These are phyloP conservation scores for Suillus discolor DNA, from an alignment of 768 basidiomycete species.

Conservation along the genomic window DNA sequence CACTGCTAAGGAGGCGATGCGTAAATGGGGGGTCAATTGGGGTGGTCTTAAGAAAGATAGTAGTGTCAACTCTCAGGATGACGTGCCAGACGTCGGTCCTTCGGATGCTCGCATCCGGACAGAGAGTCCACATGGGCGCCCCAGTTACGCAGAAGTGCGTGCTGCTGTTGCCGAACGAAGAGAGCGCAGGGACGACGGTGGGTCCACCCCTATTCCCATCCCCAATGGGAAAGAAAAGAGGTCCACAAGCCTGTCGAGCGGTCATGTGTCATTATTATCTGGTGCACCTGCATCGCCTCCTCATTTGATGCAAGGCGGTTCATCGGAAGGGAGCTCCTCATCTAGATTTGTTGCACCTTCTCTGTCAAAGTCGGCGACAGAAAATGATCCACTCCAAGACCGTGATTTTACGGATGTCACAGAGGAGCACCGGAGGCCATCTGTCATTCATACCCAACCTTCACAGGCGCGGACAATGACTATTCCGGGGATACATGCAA, in stretches of 20 bases:
- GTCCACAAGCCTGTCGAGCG: constrained; percentile 29
- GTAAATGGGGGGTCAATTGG: constrained; percentile 92
- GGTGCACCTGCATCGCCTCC: constrained; percentile 28
- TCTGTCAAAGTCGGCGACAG: constrained; percentile 39
- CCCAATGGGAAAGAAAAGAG: constrained; percentile 27
- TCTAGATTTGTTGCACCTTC: constrained; percentile 32
- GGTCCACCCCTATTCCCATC: constrained; percentile 37
- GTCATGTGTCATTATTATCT: constrained; percentile 27
- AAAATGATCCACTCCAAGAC: constrained; percentile 34
- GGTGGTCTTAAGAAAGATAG: constrained; percentile 60
- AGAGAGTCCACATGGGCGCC: constrained; percentile 45
- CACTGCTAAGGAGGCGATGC: constrained; percentile 85
- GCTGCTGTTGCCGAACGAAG: constrained; percentile 74
- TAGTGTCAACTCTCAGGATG: constrained; percentile 38
- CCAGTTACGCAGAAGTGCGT: constrained; percentile 73
- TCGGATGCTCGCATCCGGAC: constrained; percentile 37
- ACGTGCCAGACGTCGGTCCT: constrained; percentile 44
- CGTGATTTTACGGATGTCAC: constrained; percentile 33
- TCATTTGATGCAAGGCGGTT: constrained; percentile 18
- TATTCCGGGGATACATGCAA: constrained; percentile 86
- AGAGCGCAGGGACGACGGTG: constrained; percentile 36
- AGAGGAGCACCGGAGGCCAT: constrained; percentile 33
- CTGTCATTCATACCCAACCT: constrained; percentile 75
- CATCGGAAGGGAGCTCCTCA: constrained; percentile 26
- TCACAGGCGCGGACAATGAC: constrained; percentile 76